A percentile compares a stretch with the other conserved stretches of the same genome.
These are phyloP conservation scores for Yarrowia deformans DNA, from an alignment of 805 yeast genomes.

Conservation along the genomic window DNA sequence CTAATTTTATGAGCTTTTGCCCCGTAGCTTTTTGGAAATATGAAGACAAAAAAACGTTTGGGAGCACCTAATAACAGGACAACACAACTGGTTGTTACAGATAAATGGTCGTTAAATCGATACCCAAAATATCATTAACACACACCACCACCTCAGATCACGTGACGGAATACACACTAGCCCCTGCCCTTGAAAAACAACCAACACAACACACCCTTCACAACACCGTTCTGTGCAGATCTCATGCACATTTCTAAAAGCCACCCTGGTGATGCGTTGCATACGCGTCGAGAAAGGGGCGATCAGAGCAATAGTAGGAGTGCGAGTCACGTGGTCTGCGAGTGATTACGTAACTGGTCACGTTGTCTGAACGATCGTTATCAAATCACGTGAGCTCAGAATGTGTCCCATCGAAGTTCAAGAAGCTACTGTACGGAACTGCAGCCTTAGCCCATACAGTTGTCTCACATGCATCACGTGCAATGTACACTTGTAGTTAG, in stretches of 20 bases:
- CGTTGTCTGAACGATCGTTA: too few species aligned
- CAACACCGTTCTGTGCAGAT: neutral
- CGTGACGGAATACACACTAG: neutral
- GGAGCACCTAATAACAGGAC: conserved; percentile 8
- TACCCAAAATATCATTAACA: too few species aligned
- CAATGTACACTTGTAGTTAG: too few species aligned
- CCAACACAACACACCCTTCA: neutral
- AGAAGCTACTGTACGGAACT: too few species aligned
- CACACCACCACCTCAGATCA: too few species aligned
- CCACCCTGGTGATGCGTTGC: conserved; percentile 29
- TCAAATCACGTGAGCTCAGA: neutral
- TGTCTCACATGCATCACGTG: neutral
- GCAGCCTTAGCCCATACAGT: neutral
- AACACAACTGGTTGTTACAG: too few species aligned
- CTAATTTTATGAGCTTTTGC: conserved; percentile 1
- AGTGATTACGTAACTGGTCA: too few species aligned
- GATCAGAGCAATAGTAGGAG: neutral
- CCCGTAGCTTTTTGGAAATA: neutral
- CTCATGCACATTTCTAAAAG: conserved; percentile 1
- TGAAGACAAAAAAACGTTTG: neutral
- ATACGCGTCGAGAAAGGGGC: conserved; percentile 22
- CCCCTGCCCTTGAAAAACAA: neutral
- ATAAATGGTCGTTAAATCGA: too few species aligned
- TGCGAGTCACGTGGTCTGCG: neutral
- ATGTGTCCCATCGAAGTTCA: too few species aligned